Conservation (phyloP, 345 rosid species). For the Atalantia buxifolia region DNA sequence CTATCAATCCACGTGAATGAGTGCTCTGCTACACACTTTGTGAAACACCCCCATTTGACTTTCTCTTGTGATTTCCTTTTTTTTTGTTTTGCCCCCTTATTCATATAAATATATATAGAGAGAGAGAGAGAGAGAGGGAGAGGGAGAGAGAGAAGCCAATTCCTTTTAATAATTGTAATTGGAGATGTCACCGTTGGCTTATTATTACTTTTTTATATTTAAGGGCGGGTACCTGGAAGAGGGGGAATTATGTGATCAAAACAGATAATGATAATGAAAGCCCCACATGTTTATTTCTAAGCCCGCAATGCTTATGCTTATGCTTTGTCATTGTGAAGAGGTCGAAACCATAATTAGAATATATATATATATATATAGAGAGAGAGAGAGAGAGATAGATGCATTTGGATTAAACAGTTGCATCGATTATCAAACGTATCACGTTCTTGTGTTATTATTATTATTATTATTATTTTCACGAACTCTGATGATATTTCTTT, state of each 20-base stretch:
- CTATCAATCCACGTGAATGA: conserved; percentile 28
- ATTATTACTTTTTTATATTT: neutral
- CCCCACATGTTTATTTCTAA: conserved; percentile 32
- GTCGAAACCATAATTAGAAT: conserved; percentile 5
- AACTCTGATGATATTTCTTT: too few species aligned
- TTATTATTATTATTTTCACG: neutral
- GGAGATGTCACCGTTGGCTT: neutral
- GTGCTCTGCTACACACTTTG: neutral
- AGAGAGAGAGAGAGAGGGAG: too few species aligned
- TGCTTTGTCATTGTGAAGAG: conserved; percentile 13
- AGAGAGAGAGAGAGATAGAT: too few species aligned
- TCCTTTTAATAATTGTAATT: neutral
- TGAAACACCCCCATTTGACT: neutral
- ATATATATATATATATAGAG: too few species aligned
- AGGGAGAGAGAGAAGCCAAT: neutral
- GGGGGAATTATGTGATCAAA: conserved; percentile 4
- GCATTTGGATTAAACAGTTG: neutral
- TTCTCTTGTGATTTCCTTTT: neutral
- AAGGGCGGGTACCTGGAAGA: neutral
- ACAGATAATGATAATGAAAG: conserved; percentile 2
- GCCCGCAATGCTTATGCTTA: conserved; percentile 13
- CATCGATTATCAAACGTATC: too few species aligned
- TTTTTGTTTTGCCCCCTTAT: neutral
- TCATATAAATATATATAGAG: too few species aligned
- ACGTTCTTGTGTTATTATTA: neutral